Base-by-base conservation (phyloP, 2,329 filamentous ascomycete species). In the Balansia obtecta region DNA sequence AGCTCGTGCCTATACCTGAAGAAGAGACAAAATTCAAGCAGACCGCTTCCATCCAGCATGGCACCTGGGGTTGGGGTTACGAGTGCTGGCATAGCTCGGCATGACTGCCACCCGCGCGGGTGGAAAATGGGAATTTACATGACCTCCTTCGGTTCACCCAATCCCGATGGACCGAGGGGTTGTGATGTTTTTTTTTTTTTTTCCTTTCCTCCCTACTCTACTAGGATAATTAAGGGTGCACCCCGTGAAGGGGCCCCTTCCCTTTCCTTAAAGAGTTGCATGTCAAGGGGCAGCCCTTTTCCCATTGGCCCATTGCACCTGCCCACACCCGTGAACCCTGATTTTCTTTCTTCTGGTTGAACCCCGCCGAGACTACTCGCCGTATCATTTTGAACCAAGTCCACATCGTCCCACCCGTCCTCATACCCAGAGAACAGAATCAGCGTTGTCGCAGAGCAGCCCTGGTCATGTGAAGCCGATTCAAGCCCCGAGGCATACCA, bases 211-310 rank as follows among this genome's bases (percentile, higher is more conserved):
- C n/a, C n/a, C 22, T 6, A 27, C 22, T 6, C 6, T 4, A 3
- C 22, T 27, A 27, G 22, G 22, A 6, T 27, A 27, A 27, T 27
- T 27, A 27, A 30, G 44, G 27, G 44, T 46, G 30, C n/a, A 37
- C 32, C 20, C 13, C 33, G 6, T 13, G 11, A 45, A 45, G 18
- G 39, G 13, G 39, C 39, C 41, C 41, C 41, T 30, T 20, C 12
- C 41, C 13, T 41, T 41, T 41, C 39, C 39, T 27, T 8, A 43
- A 39, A 40, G 30, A 42, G n/a, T 27, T 38, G 42, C 16, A n/a
- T 22, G 13, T 8, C 50, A 37, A 51, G 50, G 50, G 50, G 37
- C 46, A 38, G n/a, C 13, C 32, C 33, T 11, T 44, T 45, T 18
- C 18, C 42, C 4, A 48, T 51, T 51, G 50, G 50, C 50, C n/a